Base-by-base conservation (phyloP, 495 filamentous ascomycete species). In the Trichodelitschia bisporula region DNA sequence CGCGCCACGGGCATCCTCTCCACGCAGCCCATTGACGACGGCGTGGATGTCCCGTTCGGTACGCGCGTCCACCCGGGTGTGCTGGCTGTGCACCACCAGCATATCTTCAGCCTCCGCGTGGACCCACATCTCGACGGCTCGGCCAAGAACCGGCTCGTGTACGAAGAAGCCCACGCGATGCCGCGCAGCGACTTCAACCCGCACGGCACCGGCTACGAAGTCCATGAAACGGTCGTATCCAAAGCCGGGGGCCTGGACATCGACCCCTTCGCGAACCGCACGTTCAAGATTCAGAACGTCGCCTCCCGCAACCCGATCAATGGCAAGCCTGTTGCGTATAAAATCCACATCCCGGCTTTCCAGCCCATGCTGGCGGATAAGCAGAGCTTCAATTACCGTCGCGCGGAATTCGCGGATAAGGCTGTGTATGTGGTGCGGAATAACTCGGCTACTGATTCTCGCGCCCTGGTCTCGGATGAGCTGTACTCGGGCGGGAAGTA, bases 41-140 rank as follows among this genome's bases (percentile, higher is more conserved):
- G 67, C 12, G 49, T 72, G 33, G 51, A 55, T 34, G 69, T 64
- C 15, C 69, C 58, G 16, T 90, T 72, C 61, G 82, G 82, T 26
- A 92, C 82, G 1, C 61, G 83, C 19, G 77, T 92, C 4, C 72
- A 79, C 35, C 82, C 80, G 0, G 82, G 82, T 0, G 78, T 82
- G 5, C 63, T 92, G 28, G 78, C 50, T 32, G 32, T 66, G 32
- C 65, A 66, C 45, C 82, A 92, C 39, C 82, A 92, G 41, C 82
- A 92, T 51, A 76, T 90, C 48, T 86, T 92, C 53, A 78, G 73
- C 2, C 66, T 90, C 1, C 73, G 82, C 10, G 58, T 92, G 11
- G 80, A 92, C 47, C 80, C 82, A 4, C 63, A 66, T 25, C 59
- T 90, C 32, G 79, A 77, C 35, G 83, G 79, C 2, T 65, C 21